Percentiles rank a stretch among this genome's conserved stretches.
Conservation (phyloP, 345 rosid genomes). For the Atalantia buxifolia region DNA sequence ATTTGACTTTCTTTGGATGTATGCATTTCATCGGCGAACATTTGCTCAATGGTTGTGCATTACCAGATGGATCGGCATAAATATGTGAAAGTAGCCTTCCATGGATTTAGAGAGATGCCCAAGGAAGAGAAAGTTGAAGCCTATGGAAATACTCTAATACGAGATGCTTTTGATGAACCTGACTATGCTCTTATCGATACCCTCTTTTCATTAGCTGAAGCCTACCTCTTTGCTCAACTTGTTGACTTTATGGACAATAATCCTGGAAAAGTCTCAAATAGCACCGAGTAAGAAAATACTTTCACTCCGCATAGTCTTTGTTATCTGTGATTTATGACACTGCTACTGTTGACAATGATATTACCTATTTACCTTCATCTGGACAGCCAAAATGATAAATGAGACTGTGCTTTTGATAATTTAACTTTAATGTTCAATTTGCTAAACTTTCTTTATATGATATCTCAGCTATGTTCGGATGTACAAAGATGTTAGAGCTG, state of each 20-base stretch:
- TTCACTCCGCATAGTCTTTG: neutral
- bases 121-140: conserved; percentile 89
- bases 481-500: conserved; percentile 94
- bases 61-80: conserved; percentile 96
- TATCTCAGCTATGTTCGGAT: conserved; percentile 64
- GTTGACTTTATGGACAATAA: conserved; percentile 84
- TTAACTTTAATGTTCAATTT: neutral
- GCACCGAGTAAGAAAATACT: conserved; percentile 54
- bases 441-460: neutral
- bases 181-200: conserved; percentile 97
- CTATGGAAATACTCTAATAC: conserved; percentile 79
- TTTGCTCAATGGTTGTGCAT: conserved; percentile 15
- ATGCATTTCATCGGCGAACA: neutral
- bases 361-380: neutral
- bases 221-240: conserved; percentile 94
- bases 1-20: neutral
- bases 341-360: neutral
- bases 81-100: conserved; percentile 96
- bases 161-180: conserved; percentile 93
- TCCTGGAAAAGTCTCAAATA: conserved; percentile 60
- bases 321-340: neutral
- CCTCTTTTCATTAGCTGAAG: conserved; percentile 93
- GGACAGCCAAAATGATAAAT: neutral
- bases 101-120: conserved; percentile 86
- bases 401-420: neutral